A percentile compares a stretch with the other conserved stretches of the same genome.
Conservation (phyloP, 2,329 filamentous ascomycete species). For the Alternaria metachromatica region DNA sequence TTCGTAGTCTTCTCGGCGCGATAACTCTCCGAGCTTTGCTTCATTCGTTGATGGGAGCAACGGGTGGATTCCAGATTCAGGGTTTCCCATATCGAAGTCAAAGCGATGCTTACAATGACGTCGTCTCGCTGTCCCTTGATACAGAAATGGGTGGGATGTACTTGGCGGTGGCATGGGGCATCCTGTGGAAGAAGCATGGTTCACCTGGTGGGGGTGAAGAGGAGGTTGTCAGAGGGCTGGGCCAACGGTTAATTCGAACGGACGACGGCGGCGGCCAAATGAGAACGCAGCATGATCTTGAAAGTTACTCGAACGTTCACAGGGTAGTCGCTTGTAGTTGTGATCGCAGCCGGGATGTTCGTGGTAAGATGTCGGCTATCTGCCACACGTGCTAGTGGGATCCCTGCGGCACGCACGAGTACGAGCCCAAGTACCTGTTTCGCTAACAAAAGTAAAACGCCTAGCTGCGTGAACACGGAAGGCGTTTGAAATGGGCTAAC, state of each 20-base stretch:
- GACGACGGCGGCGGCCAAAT: slow-evolving; percentile 14
- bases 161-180: slow-evolving; percentile 20
- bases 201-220: slow-evolving; percentile 12
- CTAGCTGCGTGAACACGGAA: slow-evolving; percentile 5
- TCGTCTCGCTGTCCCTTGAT: slow-evolving; percentile 17
- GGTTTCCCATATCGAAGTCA: slow-evolving; percentile 26
- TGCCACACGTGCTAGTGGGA: slow-evolving; percentile 24
- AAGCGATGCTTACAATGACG: slow-evolving; percentile 36
- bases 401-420: slow-evolving; percentile 28
- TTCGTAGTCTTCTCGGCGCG: slow-evolving; percentile 8
- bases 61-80: slow-evolving; percentile 21
- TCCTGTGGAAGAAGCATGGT: slow-evolving; percentile 29
- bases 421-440: slow-evolving; percentile 25
- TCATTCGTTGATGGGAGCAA: slow-evolving; percentile 40
- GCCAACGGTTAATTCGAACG: slow-evolving; percentile 11
- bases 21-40: not conserved
- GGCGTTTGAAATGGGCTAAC: slow-evolving; percentile 15
- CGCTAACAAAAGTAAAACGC: slow-evolving; percentile 26
- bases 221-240: slow-evolving; percentile 4
- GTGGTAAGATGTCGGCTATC: slow-evolving; percentile 26
- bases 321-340: slow-evolving; percentile 23
- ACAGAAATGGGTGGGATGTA: slow-evolving; percentile 7
- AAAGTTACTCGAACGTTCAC: slow-evolving; percentile 14
- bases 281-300: slow-evolving; percentile 13
- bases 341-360: slow-evolving; percentile 18